These are phyloP conservation scores for Neurospora discreta DNA, from an alignment of 495 filamentous ascomycete species.

Conservation along the genomic window DNA sequence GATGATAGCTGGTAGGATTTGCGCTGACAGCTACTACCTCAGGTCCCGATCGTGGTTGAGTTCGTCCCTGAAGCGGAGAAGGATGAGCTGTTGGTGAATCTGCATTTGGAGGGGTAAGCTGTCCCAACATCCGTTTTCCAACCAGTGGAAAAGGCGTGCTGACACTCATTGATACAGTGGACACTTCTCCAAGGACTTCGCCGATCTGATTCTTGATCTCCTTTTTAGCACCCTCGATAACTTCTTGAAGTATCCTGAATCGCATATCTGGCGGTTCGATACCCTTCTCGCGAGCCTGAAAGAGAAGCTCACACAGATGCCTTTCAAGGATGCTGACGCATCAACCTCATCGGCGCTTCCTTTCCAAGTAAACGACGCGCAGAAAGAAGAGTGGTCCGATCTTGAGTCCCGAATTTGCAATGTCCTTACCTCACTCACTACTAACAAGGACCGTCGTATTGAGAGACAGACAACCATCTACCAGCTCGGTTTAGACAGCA, in stretches of 20 bases:
- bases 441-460: slow-evolving; percentile 42
- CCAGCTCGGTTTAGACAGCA: slow-evolving; percentile 77
- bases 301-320: not conserved
- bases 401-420: slow-evolving; percentile 41
- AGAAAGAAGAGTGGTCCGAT: slow-evolving; percentile 33
- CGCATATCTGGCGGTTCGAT: slow-evolving; percentile 7
- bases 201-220: slow-evolving; percentile 32
- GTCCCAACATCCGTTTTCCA: not conserved
- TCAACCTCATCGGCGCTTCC: not conserved
- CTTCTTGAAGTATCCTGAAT: slow-evolving; percentile 23
- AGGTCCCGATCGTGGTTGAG: slow-evolving; percentile 58
- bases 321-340: not conserved
- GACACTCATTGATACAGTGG: not conserved
- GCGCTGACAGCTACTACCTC: not conserved
- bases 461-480: slow-evolving; percentile 56
- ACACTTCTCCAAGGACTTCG: slow-evolving; percentile 29
- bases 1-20: not conserved
- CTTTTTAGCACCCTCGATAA: slow-evolving; percentile 34
- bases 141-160: not conserved
- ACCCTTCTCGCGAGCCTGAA: not conserved
- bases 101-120: slow-evolving; percentile 16
- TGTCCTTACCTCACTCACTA: slow-evolving; percentile 45
- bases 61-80: slow-evolving; percentile 35
- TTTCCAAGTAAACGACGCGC: not conserved
- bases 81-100: slow-evolving; percentile 12